These are phyloP conservation scores for Arachis stenosperma DNA, from an alignment of 306 rosid species.

Conservation along the genomic window DNA sequence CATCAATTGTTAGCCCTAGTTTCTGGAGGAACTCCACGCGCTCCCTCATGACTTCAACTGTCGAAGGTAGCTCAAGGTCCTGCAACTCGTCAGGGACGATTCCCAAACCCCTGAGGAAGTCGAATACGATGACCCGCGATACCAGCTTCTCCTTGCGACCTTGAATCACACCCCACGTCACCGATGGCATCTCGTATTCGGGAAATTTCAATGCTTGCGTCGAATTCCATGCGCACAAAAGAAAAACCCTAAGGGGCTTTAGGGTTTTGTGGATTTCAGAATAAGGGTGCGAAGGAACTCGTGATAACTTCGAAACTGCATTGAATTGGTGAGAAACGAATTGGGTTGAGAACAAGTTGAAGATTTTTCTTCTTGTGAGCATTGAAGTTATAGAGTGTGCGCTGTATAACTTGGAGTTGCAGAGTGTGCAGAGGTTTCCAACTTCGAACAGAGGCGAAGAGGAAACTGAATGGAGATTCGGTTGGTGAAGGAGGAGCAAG, in stretches of 20 bases:
- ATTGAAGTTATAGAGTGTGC: constrained; percentile 38
- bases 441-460: background rate
- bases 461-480: background rate
- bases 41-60: constrained; percentile 85
- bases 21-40: constrained; percentile 85
- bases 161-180: constrained; percentile 95
- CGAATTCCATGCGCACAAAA: constrained; percentile 44
- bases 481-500: background rate
- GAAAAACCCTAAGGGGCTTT: constrained; percentile 60
- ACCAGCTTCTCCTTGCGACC: constrained; percentile 95
- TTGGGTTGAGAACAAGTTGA: constrained; percentile 36
- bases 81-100: constrained; percentile 85
- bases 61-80: constrained; percentile 77
- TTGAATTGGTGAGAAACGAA: constrained; percentile 22
- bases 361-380: constrained; percentile 50
- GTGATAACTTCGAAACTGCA: constrained; percentile 24
- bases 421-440: constrained; percentile 1
- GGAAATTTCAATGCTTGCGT: constrained; percentile 71
- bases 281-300: constrained; percentile 21
- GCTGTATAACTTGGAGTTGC: background rate
- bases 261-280: constrained; percentile 35
- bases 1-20: constrained; percentile 74
- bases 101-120: constrained; percentile 78
- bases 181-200: constrained; percentile 91
- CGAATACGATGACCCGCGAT: constrained; percentile 80